A percentile compares a stretch with the other conserved stretches of the same genome.
Conservation (phyloP, 768 basidiomycete genomes). For the Suillus subaureus region DNA sequence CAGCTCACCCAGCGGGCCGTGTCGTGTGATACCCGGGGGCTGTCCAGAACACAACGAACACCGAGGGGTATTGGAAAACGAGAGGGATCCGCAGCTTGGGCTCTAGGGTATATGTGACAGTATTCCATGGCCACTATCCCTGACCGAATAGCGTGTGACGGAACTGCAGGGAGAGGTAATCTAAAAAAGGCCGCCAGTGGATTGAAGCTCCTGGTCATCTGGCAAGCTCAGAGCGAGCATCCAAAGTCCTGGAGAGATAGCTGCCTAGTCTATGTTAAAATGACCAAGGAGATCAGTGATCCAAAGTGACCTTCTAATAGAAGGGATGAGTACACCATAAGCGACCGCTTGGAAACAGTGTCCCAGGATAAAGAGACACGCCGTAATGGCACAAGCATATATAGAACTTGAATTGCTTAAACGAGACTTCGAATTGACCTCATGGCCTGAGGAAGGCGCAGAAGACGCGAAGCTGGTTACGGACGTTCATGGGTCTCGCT, state of each 20-base stretch:
- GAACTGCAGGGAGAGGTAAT: neutral
- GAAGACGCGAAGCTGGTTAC: neutral
- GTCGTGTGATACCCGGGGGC: neutral
- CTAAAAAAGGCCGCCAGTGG: neutral
- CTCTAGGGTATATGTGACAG: constrained; percentile 1
- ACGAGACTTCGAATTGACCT: neutral
- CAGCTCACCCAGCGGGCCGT: neutral
- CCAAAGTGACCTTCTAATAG: neutral
- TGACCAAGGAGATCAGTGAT: neutral
- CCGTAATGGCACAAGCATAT: neutral
- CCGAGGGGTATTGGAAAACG: neutral
- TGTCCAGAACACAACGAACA: neutral
- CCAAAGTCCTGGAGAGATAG: neutral
- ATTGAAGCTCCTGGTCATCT: neutral
- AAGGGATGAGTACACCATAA: neutral
- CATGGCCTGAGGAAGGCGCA: neutral
- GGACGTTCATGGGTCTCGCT: neutral
- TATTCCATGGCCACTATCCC: neutral
- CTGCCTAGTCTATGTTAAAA: neutral
- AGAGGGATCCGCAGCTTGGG: neutral
- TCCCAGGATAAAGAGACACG: neutral
- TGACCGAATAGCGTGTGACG: neutral
- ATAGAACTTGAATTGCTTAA: neutral
- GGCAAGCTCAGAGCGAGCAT: neutral
- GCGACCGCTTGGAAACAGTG: neutral